These are phyloP conservation scores for Persicaria maculosa DNA, from an alignment of 148 eudicot genomes.

Conservation along the genomic window DNA sequence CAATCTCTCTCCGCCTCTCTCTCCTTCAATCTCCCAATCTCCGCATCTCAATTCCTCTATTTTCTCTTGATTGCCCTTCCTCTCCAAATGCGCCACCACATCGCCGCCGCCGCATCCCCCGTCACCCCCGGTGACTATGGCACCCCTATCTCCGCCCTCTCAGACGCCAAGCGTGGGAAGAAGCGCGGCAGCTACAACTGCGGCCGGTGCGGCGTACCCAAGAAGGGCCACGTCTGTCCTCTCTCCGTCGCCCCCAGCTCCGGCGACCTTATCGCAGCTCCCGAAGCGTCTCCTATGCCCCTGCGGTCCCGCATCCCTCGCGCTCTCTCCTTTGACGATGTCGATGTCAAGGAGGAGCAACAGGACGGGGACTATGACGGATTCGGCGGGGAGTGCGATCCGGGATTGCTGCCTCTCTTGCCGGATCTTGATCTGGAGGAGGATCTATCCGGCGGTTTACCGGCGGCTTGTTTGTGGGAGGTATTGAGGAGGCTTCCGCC, in stretches of 20 bases:
- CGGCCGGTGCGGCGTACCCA: conserved; percentile 80
- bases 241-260: background rate
- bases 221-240: conserved; percentile 67
- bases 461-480: conserved; percentile 55
- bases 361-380: background rate
- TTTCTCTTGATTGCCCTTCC: background rate
- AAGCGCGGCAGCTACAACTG: conserved; percentile 77
- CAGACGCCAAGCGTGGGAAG: conserved; percentile 36
- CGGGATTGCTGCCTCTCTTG: background rate
- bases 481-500: conserved; percentile 69
- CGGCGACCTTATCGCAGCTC: background rate
- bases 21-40: background rate
- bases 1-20: background rate
- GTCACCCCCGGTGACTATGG: conserved; percentile 26
- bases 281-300: background rate
- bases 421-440: conserved; percentile 19
- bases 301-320: conserved; percentile 31
- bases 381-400: conserved; percentile 13
- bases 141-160: conserved; percentile 24
- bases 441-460: conserved; percentile 32
- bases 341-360: conserved; percentile 24
- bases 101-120: conserved; percentile 19
- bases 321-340: conserved; percentile 65
- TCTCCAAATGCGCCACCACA: conserved; percentile 33
- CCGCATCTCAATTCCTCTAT: background rate